These are phyloP conservation scores for Inga laurina DNA, from an alignment of 306 rosid genomes.

Conservation along the genomic window DNA sequence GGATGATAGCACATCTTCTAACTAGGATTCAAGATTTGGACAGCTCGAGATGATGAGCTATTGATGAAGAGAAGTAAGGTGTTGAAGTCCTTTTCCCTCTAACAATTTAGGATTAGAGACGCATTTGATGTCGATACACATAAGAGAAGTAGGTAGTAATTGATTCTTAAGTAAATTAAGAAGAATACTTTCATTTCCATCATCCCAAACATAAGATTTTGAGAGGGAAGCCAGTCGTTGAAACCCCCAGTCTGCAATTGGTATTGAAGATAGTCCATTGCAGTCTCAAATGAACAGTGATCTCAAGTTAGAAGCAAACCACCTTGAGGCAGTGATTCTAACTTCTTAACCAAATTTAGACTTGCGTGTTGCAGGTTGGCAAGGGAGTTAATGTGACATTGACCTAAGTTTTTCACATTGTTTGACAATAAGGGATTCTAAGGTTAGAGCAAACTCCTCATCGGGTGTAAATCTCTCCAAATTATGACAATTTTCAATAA, in stretches of 20 bases:
- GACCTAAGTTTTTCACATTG: neutral
- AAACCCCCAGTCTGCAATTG: neutral
- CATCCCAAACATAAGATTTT: too few relatives aligned
- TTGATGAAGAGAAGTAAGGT: neutral
- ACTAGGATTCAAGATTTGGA: neutral
- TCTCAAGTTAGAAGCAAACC: neutral
- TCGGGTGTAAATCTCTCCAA: neutral
- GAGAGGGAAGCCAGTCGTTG: too few relatives aligned
- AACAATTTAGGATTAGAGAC: neutral
- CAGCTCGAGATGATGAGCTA: rapidly evolving
- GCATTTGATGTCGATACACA: rapidly evolving
- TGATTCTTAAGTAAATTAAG: neutral
- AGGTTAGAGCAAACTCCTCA: neutral
- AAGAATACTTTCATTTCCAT: neutral
- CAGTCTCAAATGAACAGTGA: rapidly evolving
- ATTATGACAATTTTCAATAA: neutral
- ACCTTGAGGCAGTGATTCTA: neutral
- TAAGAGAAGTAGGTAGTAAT: neutral
- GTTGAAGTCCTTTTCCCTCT: neutral
- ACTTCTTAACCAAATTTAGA: neutral
- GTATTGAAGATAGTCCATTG: neutral
- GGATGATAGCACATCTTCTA: neutral
- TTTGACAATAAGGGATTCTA: rapidly evolving
- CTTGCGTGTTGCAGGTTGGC: rapidly evolving
- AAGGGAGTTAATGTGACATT: neutral